These are phyloP conservation scores for Phycomyces blakesleeanus DNA, from an alignment of 192 early-diverging fungal genomes.

Conservation along the genomic window DNA sequence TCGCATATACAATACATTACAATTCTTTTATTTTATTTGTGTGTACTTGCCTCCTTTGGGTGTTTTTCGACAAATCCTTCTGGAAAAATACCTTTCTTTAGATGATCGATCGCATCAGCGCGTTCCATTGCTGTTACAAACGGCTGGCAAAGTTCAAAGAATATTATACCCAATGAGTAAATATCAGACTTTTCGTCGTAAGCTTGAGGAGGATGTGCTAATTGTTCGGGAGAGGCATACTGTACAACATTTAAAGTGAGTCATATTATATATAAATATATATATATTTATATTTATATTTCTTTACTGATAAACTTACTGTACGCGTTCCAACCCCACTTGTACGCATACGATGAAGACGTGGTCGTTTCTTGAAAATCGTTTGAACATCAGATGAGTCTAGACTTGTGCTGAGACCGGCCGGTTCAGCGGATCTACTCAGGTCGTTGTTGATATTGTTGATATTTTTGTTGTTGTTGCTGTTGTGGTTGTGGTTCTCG, in stretches of 20 bases:
- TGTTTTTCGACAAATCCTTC: slow-evolving; percentile 57
- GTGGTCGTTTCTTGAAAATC: not conserved
- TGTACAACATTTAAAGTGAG: slow-evolving; percentile 11
- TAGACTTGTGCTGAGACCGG: not conserved
- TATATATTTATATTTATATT: too few species aligned
- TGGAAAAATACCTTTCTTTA: slow-evolving; percentile 66
- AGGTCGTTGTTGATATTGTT: too few species aligned
- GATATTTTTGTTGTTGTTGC: too few species aligned
- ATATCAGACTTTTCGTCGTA: slow-evolving; percentile 85
- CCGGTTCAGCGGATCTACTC: not conserved
- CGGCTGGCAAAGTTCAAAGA: slow-evolving; percentile 91
- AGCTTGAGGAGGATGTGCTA: slow-evolving; percentile 40
- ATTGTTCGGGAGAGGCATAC: slow-evolving; percentile 81
- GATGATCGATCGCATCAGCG: slow-evolving; percentile 53
- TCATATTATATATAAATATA: not conserved
- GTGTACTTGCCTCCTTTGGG: slow-evolving; percentile 58
- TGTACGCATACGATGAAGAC: slow-evolving; percentile 13
- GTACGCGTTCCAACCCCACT: slow-evolving; percentile 20
- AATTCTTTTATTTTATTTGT: not conserved
- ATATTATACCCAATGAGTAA: slow-evolving; percentile 92
- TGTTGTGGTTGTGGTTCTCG: too few species aligned
- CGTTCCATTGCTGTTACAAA: slow-evolving; percentile 90
- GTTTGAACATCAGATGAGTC: not conserved
- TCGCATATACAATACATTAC: too few species aligned
- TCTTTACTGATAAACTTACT: slow-evolving; percentile 8